phyloP scores from a whole-genome alignment of 805 yeast genomes.

The Wickerhamomyces xylosicus region DNA sequence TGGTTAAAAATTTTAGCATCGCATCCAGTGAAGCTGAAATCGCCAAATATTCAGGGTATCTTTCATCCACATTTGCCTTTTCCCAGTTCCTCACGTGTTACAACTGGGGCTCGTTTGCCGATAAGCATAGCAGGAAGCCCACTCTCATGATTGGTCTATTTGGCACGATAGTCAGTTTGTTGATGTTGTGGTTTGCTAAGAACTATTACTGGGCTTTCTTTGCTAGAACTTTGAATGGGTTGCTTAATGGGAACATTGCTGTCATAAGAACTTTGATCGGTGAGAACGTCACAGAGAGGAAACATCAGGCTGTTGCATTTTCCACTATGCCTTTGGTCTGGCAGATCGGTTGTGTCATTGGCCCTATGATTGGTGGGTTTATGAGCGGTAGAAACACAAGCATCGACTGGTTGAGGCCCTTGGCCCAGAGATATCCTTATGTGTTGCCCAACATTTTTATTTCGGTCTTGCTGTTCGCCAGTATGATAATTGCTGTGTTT shows the following conservation, averaged over 20 bases:
- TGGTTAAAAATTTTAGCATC: conserved; percentile 47
- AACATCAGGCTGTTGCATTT: conserved; percentile 55
- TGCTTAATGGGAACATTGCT: conserved; percentile 53
- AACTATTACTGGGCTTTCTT: conserved; percentile 41
- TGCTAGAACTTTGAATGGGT: conserved; percentile 45
- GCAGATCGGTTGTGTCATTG: conserved; percentile 50
- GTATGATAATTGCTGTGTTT: conserved; percentile 30
- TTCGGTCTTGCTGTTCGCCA: conserved; percentile 24
- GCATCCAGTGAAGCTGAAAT: conserved; percentile 42
- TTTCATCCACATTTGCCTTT: conserved; percentile 53
- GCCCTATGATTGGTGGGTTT: conserved; percentile 49
- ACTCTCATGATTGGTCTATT: conserved; percentile 39
- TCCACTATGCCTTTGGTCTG: conserved; percentile 51
- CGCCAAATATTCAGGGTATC: conserved; percentile 50
- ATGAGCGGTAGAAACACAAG: conserved; percentile 28
- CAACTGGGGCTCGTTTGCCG: conserved; percentile 51
- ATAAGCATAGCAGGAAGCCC: conserved; percentile 45
- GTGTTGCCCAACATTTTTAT: conserved; percentile 43
- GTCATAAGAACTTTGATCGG: conserved; percentile 56
- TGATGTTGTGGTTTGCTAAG: conserved; percentile 43
- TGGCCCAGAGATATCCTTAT: conserved; percentile 34
- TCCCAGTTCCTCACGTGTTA: conserved; percentile 47
- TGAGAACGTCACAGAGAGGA: conserved; percentile 43
- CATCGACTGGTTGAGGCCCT: conserved; percentile 16
- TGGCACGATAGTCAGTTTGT: conserved; percentile 39